Base-by-base conservation (phyloP, 1,139 yeast genomes). In the Hyphopichia fennica region DNA sequence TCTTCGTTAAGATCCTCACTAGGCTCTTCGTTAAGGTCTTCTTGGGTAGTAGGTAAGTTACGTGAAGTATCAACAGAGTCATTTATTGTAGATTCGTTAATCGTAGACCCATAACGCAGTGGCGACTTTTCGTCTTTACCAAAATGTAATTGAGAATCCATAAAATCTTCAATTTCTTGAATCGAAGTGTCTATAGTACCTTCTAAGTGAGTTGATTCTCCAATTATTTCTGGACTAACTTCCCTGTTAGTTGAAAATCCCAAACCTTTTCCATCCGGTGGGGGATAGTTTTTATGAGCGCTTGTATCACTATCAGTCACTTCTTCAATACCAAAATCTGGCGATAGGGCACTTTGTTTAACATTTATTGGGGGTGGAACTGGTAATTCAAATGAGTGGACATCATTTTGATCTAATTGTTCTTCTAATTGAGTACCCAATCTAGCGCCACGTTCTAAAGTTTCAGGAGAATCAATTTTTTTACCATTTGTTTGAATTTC, bases 291-390 rank as follows among this genome's bases (percentile, higher is more conserved):
- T 17, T 30, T 37, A 13, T 34, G 14, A 14, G 30, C 39, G 7
- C 37, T 37, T 11, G 33, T 53, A 33, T 67, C 71, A 43, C 67
- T 60, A 37, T 63, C 69, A 37, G 62, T 69, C 3, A 63, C 62
- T 49, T 69, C 75, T 47, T 69, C 75, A 38, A 69, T 69, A 6
- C 74, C 75, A 51, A 63, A 67, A 44, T 69, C 74, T 2, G 65
- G 67, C 4, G 62, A 52, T 2, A 28, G 34, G 6, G 43, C 41
- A 19, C n/a, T 18, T 18, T 35, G 22, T 7, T 35, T 35, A 10
- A 18, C 23, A 18, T 28, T 23, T 19, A 33, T 19, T 16, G 39
- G n/a, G 3, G 33, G 34, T 7, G 34, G 39, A 10, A 14, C 36
- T 13, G 37, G 28, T 1, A 38, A 8, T 10, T 38, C 37, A 17